A percentile compares a stretch with the other conserved stretches of the same genome.
Evolutionary conservation across 805 yeast genomes (phyloP).

Genomic region (Kurtzmaniella fragi): DNA sequence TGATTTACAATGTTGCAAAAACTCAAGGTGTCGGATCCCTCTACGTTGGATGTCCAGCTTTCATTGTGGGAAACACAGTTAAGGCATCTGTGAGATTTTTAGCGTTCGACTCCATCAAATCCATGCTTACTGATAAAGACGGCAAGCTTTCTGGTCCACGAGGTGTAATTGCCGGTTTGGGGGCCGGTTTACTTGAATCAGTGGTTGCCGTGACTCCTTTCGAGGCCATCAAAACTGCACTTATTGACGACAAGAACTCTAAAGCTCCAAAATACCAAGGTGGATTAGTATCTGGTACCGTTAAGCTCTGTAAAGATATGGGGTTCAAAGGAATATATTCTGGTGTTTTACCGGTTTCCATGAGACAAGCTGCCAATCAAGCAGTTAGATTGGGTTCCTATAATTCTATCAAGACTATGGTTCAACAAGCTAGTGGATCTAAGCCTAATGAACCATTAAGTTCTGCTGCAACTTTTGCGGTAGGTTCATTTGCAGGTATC

Average conservation of each 20-base stretch:
- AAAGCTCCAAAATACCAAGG: conserved; percentile 71
- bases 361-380: conserved; percentile 94
- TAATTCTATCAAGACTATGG: conserved; percentile 74
- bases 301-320: conserved; percentile 63
- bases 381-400: conserved; percentile 93
- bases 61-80: conserved; percentile 91
- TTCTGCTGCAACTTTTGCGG: conserved; percentile 73
- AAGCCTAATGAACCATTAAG: conserved; percentile 72
- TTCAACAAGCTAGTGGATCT: conserved; percentile 64
- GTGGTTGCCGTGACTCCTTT: conserved; percentile 94
- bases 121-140: conserved; percentile 67
- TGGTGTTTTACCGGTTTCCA: conserved; percentile 86
- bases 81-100: conserved; percentile 94
- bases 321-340: conserved; percentile 83
- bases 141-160: conserved; percentile 87
- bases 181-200: conserved; percentile 92
- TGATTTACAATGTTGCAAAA: conserved; percentile 69
- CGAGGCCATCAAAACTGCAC: conserved; percentile 92
- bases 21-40: conserved; percentile 75
- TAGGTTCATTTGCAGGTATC: conserved; percentile 88
- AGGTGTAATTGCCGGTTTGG: conserved; percentile 95
- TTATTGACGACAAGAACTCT: conserved; percentile 87
- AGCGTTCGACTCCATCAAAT: conserved; percentile 86
- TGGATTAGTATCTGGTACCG: conserved; percentile 57
- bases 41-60: conserved; percentile 95